phyloP scores from a whole-genome alignment of 1,284 basidiomycete genomes.

The Papiliotrema terrestris region DNA sequence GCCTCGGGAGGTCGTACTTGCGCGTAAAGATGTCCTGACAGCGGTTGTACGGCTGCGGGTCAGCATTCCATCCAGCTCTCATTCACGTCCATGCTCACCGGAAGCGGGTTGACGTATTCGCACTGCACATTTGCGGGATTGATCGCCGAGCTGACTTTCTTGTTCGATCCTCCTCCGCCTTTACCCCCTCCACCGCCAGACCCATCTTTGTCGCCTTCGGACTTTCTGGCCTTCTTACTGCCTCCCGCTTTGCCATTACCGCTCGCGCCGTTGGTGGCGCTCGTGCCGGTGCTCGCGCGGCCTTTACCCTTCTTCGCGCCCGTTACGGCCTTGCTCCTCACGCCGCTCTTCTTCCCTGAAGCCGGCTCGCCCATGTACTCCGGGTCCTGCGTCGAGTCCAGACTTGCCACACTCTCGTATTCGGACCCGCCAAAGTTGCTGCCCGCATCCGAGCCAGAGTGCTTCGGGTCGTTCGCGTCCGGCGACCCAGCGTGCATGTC shows the following conservation, averaged over 20 bases:
- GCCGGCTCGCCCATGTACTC: slow-evolving; percentile 9
- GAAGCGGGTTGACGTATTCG: slow-evolving; percentile 44
- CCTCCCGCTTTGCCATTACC: not conserved
- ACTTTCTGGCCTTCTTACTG: slow-evolving; percentile 4
- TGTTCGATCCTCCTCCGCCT: not conserved
- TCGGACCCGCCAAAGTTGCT: not conserved
- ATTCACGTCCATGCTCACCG: slow-evolving; percentile 19
- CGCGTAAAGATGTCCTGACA: slow-evolving; percentile 45
- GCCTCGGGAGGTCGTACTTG: slow-evolving; percentile 46
- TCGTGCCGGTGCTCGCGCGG: not conserved
- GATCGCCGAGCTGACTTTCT: not conserved
- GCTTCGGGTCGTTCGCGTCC: slow-evolving; percentile 3
- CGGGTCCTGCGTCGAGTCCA: slow-evolving; percentile 13
- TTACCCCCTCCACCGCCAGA: slow-evolving; percentile 4
- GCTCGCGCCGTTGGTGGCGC: not conserved
- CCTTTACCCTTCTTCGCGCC: slow-evolving; percentile 4
- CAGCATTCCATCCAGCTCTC: not conserved
- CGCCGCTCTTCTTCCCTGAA: not conserved
- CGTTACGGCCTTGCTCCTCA: slow-evolving; percentile 2
- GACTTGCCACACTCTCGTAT: not conserved
- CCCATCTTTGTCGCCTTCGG: slow-evolving; percentile 2
- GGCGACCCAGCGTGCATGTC: not conserved
- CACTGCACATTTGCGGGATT: slow-evolving; percentile 37
- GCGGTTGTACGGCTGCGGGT: slow-evolving; percentile 39
- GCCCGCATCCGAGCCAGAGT: too few relatives aligned